Conservation (phyloP, 1,284 basidiomycete genomes). For the Apiotrichum montevideense region DNA sequence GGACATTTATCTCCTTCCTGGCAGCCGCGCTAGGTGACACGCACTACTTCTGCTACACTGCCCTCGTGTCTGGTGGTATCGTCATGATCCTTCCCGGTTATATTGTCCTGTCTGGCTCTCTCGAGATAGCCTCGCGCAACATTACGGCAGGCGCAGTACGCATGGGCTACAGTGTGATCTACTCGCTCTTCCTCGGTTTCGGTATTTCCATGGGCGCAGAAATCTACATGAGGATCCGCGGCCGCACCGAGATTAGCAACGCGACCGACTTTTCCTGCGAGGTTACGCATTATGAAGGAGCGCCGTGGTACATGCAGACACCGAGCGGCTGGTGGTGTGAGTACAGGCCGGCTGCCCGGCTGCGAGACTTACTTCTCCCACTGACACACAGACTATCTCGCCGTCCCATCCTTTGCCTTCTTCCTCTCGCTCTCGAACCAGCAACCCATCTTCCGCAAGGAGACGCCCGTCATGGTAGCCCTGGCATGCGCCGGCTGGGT, state of each 20-base stretch:
- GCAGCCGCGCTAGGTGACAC: constrained; percentile 69
- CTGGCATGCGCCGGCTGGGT: constrained; percentile 71
- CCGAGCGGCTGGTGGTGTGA: constrained; percentile 48
- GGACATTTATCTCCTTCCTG: constrained; percentile 63
- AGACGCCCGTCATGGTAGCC: constrained; percentile 60
- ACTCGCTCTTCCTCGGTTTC: constrained; percentile 68
- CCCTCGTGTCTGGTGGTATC: constrained; percentile 74
- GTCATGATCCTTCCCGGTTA: constrained; percentile 81
- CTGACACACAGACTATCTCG: constrained; percentile 59
- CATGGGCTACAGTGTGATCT: constrained; percentile 63
- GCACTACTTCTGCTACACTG: constrained; percentile 72
- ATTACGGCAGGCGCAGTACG: constrained; percentile 80
- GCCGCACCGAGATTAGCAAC: constrained; percentile 48
- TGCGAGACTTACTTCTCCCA: neutral
- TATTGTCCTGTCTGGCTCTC: constrained; percentile 69
- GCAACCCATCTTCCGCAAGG: constrained; percentile 63
- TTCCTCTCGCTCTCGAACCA: constrained; percentile 71
- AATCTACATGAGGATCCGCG: constrained; percentile 57
- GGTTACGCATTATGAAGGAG: constrained; percentile 53
- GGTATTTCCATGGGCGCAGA: constrained; percentile 73
- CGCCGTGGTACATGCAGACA: constrained; percentile 48
- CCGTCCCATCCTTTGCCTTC: constrained; percentile 69
- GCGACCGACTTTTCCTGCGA: constrained; percentile 59
- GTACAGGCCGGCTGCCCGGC: constrained; percentile 22
- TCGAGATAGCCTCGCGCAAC: constrained; percentile 67